Evolutionary conservation across 352 stramenopile genomes (phyloP).

Genomic region (Peronosclerospora sorghi): DNA sequence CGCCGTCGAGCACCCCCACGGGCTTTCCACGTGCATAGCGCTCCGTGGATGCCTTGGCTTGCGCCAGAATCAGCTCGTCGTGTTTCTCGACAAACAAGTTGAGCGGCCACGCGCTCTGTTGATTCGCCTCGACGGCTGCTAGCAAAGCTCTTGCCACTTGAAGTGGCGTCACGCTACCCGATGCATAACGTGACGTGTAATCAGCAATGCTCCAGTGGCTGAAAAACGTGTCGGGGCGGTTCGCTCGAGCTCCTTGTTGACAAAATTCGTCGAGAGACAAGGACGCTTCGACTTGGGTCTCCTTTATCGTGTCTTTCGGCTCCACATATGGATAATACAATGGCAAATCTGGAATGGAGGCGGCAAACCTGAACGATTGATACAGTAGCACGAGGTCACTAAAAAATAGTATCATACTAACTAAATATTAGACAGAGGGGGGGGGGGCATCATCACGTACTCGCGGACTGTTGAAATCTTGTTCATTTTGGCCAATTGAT

Average conservation of each 20-base stretch:
- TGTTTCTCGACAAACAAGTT: constrained; percentile 69
- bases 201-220: constrained; percentile 58
- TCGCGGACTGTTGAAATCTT: constrained; percentile 50
- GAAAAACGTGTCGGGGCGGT: constrained; percentile 19
- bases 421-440: too few species aligned
- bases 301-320: constrained; percentile 16
- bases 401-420: neutral
- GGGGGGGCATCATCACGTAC: constrained; percentile 4
- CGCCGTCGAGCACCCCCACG: constrained; percentile 77
- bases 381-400: neutral
- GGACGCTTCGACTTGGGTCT: constrained; percentile 2
- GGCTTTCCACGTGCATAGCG: constrained; percentile 56
- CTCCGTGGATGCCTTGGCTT: constrained; percentile 51
- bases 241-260: constrained; percentile 9
- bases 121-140: constrained; percentile 38
- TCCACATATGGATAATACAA: constrained; percentile 76
- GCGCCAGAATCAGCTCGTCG: constrained; percentile 53
- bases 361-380: constrained; percentile 33
- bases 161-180: constrained; percentile 36
- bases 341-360: constrained; percentile 53
- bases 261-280: constrained; percentile 24
- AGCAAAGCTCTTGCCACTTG: constrained; percentile 62
- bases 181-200: constrained; percentile 50
- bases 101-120: constrained; percentile 35
- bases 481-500: constrained; percentile 43